These are phyloP conservation scores for Komagataella kurtzmanii DNA, from an alignment of 805 yeast species.

Conservation along the genomic window DNA sequence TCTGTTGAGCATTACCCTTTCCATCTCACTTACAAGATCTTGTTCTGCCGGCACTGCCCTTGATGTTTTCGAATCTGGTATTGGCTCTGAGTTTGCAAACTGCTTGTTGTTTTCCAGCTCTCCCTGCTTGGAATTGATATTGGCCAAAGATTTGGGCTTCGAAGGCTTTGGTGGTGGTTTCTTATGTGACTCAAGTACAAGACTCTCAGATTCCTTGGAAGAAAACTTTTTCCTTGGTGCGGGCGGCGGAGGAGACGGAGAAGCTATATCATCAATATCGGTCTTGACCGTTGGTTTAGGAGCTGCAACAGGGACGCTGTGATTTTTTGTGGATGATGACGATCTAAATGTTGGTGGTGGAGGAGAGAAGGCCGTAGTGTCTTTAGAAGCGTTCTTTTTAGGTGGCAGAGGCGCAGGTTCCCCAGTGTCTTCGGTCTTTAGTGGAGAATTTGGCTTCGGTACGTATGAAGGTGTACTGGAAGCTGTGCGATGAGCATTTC, in stretches of 20 bases:
- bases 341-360: background rate
- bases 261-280: background rate
- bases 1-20: background rate
- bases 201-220: background rate
- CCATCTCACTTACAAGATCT: background rate
- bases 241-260: background rate
- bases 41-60: background rate
- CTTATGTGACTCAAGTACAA: background rate
- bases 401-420: background rate
- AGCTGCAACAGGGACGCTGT: background rate
- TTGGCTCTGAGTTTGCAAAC: background rate
- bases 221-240: background rate
- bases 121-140: background rate
- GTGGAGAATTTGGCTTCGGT: background rate
- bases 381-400: background rate
- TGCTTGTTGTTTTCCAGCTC: background rate
- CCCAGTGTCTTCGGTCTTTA: background rate
- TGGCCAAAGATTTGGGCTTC: slow-evolving; percentile 9
- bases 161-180: slow-evolving; percentile 3
- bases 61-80: background rate
- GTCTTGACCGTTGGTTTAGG: background rate
- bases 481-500: background rate
- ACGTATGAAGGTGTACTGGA: background rate
- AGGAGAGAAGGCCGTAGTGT: background rate
- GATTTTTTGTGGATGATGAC: background rate